Percentiles rank a stretch among this genome's conserved stretches.
phyloP scores from a whole-genome alignment of 1,284 basidiomycete species.

The Pisolithus thermaeus region DNA sequence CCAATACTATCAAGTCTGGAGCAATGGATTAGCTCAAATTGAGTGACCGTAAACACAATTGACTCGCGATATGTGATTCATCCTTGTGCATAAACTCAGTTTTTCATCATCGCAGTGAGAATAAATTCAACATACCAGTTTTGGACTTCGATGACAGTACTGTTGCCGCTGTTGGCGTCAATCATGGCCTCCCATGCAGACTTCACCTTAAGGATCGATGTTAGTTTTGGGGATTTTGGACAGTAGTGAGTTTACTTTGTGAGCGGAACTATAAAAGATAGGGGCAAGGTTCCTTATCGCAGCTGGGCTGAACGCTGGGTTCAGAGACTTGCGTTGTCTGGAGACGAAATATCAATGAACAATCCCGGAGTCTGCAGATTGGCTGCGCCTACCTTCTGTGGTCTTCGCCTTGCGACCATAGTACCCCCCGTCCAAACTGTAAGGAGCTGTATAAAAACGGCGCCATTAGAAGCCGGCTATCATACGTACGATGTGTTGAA shows the following conservation, averaged over 20 bases:
- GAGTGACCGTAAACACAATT: no score
- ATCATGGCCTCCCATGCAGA: conserved; percentile 40
- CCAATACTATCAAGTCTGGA: no score
- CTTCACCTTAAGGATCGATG: conserved; percentile 37
- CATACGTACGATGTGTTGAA: neutral
- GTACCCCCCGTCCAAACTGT: conserved; percentile 18
- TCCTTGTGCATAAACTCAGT: no score
- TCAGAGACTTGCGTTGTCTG: conserved; percentile 41
- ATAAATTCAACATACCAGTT: conserved; percentile 32
- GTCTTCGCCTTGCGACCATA: conserved; percentile 17
- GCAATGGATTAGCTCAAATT: no score
- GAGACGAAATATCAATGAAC: neutral
- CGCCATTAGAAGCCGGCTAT: neutral
- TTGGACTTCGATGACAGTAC: conserved; percentile 45
- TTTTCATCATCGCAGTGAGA: neutral
- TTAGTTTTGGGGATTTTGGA: neutral
- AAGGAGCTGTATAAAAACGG: neutral
- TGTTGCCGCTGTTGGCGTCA: conserved; percentile 23
- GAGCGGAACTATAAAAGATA: conserved; percentile 39
- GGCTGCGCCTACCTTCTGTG: conserved; percentile 16
- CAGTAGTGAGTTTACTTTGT: conserved; percentile 21
- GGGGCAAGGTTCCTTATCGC: conserved; percentile 37
- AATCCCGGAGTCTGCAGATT: no score
- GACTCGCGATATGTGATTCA: no score
- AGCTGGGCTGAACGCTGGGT: conserved; percentile 43